Evolutionary conservation across 129 eudicot genomes (phyloP), one percentile per base, ranked within the genome.

Genomic region (Daucus carota): DNA sequence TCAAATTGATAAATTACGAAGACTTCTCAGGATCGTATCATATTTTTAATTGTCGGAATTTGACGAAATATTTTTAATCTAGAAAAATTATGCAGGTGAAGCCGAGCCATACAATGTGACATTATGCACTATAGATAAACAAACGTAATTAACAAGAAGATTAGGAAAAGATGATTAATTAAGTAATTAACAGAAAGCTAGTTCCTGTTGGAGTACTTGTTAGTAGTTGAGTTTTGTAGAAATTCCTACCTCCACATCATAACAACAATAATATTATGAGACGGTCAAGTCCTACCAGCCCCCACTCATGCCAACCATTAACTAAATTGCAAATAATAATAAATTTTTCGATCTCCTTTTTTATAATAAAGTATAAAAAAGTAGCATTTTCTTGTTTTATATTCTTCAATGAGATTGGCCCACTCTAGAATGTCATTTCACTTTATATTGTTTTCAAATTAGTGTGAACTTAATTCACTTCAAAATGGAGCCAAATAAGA

Each of bases 241-340:
- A 70, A n/a, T 70, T 70, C 73, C 29, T 34, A 73, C 77, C 78
- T 82, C 84, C 80, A 79, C 54, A 54, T 63, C 42, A 36, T 20
- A 63, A 63, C 70, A 26, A 28, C 40, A 63, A 28, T 33, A 16
- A 3, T 36, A 36, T 18, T 76, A 89, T 84, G 89, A 78, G 86
- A 84, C 83, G 86, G 94, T 89, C 90, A 89, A 89, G 86, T 80
- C 89, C 90, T 86, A 82, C 87, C 93, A 76, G 84, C 88, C 90
- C 83, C 87, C 88, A 76, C 81, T 63, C 10, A 63, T 8, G 10
- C 38, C 38, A 63, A 62, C 70, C 70, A 29, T 63, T 12, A 29
- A 32, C 38, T 28, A 63, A 29, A 63, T 63, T 63, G 38, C 70
- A n/a, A 57, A 57, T 57, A 22, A 11, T 63, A 13, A 13, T 63